Evolutionary conservation across 371 early-diverging fungal species (phyloP), one percentile per base, ranked within the genome.

Genomic region (Mucor racemosus): DNA sequence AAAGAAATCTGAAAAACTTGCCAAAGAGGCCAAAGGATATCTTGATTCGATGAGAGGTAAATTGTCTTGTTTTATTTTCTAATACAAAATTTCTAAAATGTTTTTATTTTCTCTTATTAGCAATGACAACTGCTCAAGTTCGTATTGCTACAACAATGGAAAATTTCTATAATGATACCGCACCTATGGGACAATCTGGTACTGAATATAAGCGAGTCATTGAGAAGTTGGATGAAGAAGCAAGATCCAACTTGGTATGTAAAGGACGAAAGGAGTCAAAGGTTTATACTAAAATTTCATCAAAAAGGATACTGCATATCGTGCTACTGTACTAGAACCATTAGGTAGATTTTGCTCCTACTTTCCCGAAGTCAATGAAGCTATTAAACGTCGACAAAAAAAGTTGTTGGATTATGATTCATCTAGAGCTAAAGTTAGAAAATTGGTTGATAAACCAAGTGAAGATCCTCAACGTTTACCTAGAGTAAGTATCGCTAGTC

Each of bases 21-120:
- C 94, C 68, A 92, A 91, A 64, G 96, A 98, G 76, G 89, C 98
- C n/a, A 94, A 94, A 75, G 95, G 95, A 31, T 98, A 97, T 75
- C 83, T 96, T 40, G 92, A 94, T 67, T 88, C 96, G 19, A 82
- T 97, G 41, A 71, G 92, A 78, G 90, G 93, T 91, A 78, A 65
- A 38, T 38, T 38, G 38, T 7, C 4, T 38, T 7, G 1, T 38
- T 38, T 38, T 38, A 1, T 38, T 26, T 26, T 26, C 3, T 26
- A 26, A 26, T 26, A 26, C 26, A 26, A 1, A 26, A 26, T 26
- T 26, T 26, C 26, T 26, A 3, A 3, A 26, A 26, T 26, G 26
- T 26, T 3, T 26, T 3, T 26, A 26, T 26, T 26, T 26, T 26
- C 3, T 26, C 26, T 26, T 26, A 26, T 26, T 26, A 86, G 95